phyloP scores from a whole-genome alignment of 2,329 filamentous ascomycete genomes.

The Atkinsonella texensis region DNA sequence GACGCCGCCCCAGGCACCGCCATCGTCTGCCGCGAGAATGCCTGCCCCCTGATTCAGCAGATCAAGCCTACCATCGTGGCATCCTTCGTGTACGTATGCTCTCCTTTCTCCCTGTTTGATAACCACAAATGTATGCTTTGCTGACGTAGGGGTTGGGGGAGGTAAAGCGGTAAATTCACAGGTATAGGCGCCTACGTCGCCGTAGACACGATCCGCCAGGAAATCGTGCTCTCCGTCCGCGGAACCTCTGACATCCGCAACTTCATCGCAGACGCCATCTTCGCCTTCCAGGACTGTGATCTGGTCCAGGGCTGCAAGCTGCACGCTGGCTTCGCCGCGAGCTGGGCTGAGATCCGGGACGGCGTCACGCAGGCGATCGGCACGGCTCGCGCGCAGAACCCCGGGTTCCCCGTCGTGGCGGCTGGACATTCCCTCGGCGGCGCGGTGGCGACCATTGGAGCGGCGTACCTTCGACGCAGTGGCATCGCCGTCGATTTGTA shows the following conservation, averaged over 20 bases:
- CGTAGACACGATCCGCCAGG: conserved; percentile 32
- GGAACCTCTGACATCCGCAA: conserved; percentile 48
- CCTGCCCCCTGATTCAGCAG: conserved; percentile 32
- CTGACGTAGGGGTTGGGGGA: not conserved
- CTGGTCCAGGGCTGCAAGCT: conserved; percentile 32
- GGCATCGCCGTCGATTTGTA: conserved; percentile 42
- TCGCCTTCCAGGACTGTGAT: conserved; percentile 17
- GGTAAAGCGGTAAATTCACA: conserved; percentile 25
- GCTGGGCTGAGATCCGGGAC: conserved; percentile 41
- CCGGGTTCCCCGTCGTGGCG: conserved; percentile 40
- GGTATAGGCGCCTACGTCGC: conserved; percentile 40
- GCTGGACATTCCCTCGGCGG: conserved; percentile 60
- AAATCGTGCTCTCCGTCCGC: conserved; percentile 49
- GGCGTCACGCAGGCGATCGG: conserved; percentile 31
- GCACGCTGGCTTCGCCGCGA: conserved; percentile 46
- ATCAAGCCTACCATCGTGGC: conserved; percentile 31
- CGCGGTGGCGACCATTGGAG: conserved; percentile 49
- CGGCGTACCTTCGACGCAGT: conserved; percentile 38
- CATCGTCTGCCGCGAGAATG: conserved; percentile 30
- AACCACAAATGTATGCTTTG: no score
- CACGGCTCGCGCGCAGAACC: conserved; percentile 31
- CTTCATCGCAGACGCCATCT: conserved; percentile 44
- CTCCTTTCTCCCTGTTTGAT: not conserved
- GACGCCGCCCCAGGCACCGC: conserved; percentile 23
- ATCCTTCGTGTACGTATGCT: conserved; percentile 25